Base-by-base conservation (phyloP, 495 filamentous ascomycete genomes). In the Xylaria sp. region DNA sequence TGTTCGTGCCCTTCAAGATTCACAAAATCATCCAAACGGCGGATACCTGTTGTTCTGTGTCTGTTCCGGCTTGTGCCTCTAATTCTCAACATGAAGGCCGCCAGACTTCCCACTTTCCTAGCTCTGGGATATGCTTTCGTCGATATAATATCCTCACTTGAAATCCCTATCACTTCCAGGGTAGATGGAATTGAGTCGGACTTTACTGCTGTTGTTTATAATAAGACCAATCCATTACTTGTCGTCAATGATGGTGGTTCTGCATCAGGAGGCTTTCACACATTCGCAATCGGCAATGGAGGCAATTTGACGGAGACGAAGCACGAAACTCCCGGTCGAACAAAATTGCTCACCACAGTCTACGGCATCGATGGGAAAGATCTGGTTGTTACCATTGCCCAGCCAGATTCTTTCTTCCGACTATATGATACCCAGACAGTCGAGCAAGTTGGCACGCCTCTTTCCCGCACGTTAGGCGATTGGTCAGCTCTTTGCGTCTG, bases 401-500 rank as follows among this genome's bases (percentile, higher is more conserved):
- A 77, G 35, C 74, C 79, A 1, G 74, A 80, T 66, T 81, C 79
- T 21, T 72, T 71, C 21, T 74, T 81, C 24, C 71, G 78, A 35
- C 68, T 81, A 21, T 81, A 79, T 50, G 77, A 74, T 29, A 31
- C 61, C 26, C 71, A 37, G 29, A 70, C 67, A 2, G 50, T 69
- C 0, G 61, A 75, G 43, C 58, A 76, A 57, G 70, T 73, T 44
- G 65, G 66, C 12, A 72, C 74, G 43, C 69, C 79, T 31, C 48
- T 74, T 6, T 31, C 74, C 46, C 77, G 67, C 41, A 74, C 77
- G 24, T 67, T 76, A 53, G 77, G 78, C 0, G 79, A 80, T 66
- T 80, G 76, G 70, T 77, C 77, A 43, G 79, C 77, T 6, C 75
- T 78, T 52, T 81, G 79, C 65, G 52, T 72, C 48, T 80, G 74